A percentile compares a stretch with the other conserved stretches of the same genome.
Conservation (phyloP, 179 eudicot species). For the Patellifolia procumbens region DNA sequence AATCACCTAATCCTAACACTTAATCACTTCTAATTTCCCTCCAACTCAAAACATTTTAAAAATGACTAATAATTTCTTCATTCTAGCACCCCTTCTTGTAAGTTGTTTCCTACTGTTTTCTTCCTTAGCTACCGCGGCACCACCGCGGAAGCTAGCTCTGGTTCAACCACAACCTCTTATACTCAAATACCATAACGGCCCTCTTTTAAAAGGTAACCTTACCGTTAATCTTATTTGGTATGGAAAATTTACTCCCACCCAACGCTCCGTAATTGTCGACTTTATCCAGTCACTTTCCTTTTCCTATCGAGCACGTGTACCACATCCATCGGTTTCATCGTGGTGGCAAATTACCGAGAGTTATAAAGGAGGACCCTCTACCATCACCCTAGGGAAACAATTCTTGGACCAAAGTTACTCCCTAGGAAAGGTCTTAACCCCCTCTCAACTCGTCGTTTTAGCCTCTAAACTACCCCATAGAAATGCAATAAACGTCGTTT, state of each 20-base stretch:
- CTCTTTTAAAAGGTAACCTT: conserved; percentile 58
- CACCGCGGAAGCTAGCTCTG: conserved; percentile 31
- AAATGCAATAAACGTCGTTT: conserved; percentile 35
- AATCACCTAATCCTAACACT: background rate
- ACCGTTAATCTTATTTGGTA: conserved; percentile 73
- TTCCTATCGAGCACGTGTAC: background rate
- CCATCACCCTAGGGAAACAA: conserved; percentile 32
- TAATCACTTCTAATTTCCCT: background rate
- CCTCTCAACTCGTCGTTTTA: conserved; percentile 30
- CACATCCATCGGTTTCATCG: conserved; percentile 39
- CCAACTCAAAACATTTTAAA: background rate
- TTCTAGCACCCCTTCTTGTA: conserved; percentile 13
- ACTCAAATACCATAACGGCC: conserved; percentile 63
- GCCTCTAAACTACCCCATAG: conserved; percentile 20
- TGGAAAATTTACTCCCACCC: conserved; percentile 64
- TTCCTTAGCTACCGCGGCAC: conserved; percentile 9
- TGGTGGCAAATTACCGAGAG: conserved; percentile 38
- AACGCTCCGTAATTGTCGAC: conserved; percentile 58
- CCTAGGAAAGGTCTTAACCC: conserved; percentile 26
- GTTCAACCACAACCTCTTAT: conserved; percentile 24
- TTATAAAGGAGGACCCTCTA: conserved; percentile 29
- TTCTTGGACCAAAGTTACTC: conserved; percentile 26
- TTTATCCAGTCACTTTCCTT: conserved; percentile 46
- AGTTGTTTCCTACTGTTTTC: background rate
- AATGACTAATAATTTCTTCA: conserved; percentile 20